A percentile compares a stretch with the other conserved stretches of the same genome.
Evolutionary conservation across 2,329 filamentous ascomycete genomes (phyloP).

Genomic region (Diaporthe destruens): DNA sequence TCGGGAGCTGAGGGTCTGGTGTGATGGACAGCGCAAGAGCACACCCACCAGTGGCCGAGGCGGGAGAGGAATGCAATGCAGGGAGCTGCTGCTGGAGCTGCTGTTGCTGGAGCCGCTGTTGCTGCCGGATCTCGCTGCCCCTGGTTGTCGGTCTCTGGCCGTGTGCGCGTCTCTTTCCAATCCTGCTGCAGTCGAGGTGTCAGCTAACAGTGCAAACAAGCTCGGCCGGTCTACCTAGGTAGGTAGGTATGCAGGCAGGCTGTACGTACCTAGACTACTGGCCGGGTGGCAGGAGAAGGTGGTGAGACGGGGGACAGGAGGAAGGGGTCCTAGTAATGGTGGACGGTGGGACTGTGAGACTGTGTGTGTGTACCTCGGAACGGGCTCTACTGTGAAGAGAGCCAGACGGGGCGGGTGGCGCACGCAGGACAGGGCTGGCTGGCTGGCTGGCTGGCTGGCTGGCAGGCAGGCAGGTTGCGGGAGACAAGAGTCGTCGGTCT

Average conservation of each 20-base stretch:
- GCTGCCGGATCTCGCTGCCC: not conserved
- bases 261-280: slow-evolving; percentile 11
- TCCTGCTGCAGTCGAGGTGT: slow-evolving; percentile 30
- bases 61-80: slow-evolving; percentile 28
- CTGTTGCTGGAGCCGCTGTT: not conserved
- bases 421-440: not conserved
- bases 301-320: slow-evolving; percentile 7
- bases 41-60: slow-evolving; percentile 13
- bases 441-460: not conserved
- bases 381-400: not conserved
- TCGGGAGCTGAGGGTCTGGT: slow-evolving; percentile 24
- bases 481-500: not conserved
- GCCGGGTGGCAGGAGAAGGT: slow-evolving; percentile 8
- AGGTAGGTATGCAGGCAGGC: not conserved
- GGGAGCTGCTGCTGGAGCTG: slow-evolving; percentile 16
- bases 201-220: slow-evolving; percentile 28
- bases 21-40: slow-evolving; percentile 12
- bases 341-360: slow-evolving; percentile 14
- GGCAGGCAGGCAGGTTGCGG: not conserved
- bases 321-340: slow-evolving; percentile 1
- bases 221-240: not conserved
- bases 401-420: slow-evolving; percentile 10
- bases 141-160: not conserved
- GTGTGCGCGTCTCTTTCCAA: slow-evolving; percentile 5
- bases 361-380: slow-evolving; percentile 29